Conservation (phyloP, 2,329 filamentous ascomycete species). For the Venturia oleaginea region DNA sequence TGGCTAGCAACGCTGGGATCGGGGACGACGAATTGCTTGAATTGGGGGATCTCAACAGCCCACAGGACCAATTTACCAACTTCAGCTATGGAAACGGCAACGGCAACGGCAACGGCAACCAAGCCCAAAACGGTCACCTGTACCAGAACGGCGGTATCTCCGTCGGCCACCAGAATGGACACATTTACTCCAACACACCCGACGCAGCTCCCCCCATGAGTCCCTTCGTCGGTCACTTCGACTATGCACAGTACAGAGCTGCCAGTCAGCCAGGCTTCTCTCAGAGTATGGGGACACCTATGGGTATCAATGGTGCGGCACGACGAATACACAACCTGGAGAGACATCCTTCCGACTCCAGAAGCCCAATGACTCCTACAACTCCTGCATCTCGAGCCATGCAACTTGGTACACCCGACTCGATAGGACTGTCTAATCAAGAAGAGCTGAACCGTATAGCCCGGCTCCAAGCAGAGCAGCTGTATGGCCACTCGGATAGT, state of each 20-base stretch:
- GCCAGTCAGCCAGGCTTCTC: conserved; percentile 42
- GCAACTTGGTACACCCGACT: conserved; percentile 59
- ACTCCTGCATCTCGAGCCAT: conserved; percentile 67
- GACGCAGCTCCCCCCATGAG: conserved; percentile 89
- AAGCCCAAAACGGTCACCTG: conserved; percentile 41
- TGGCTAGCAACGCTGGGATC: conserved; percentile 68
- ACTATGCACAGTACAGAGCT: conserved; percentile 61
- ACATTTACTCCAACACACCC: conserved; percentile 78
- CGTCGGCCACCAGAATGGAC: conserved; percentile 49
- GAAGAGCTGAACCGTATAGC: conserved; percentile 70
- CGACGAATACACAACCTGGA: conserved; percentile 40
- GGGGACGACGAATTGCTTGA: conserved; percentile 85
- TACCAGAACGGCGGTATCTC: conserved; percentile 35
- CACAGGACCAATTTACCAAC: conserved; percentile 31
- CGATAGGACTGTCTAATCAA: conserved; percentile 63
- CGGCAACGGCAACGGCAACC: conserved; percentile 36
- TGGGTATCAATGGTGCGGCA: conserved; percentile 24
- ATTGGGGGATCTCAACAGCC: conserved; percentile 44
- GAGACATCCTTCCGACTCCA: conserved; percentile 54
- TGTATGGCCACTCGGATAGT: conserved; percentile 79
- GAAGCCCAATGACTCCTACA: conserved; percentile 79
- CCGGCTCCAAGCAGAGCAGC: conserved; percentile 61
- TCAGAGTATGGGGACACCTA: conserved; percentile 15
- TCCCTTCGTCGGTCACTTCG: conserved; percentile 70
- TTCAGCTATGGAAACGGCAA: conserved; percentile 48